Evolutionary conservation across 306 rosid species (phyloP), one percentile per base, ranked within the genome.

Genomic region (Dicorynia guianensis): DNA sequence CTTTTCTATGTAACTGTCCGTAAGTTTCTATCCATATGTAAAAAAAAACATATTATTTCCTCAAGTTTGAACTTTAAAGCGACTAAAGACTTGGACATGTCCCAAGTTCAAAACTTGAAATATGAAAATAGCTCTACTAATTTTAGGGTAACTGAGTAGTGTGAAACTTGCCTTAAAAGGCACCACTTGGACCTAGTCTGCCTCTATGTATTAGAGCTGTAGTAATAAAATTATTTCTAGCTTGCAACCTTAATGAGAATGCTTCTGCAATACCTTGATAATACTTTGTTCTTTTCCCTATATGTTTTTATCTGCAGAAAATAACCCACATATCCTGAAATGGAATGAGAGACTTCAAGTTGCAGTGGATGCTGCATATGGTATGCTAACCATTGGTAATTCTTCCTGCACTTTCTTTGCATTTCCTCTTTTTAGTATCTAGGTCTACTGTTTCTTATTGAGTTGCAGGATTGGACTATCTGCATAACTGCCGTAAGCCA

Each of bases 401-500:
- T 15, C 7, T 59, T 17, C 58, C 8, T 48, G 8, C 4, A 17
- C 43, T 30, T 7, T 47, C 36, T 5, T 35, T 63, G 8, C 47
- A 8, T 4, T 11, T n/a, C 33, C 17, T 61, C 33, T 18, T 10
- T 25, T 14, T 4, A 57, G 5, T 44, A 0, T 1, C 7, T 38
- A 52, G 5, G 4, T 38, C 1, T 14, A 4, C 42, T 10, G 36
- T 19, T 62, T 30, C 7, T 30, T 53, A 49, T 67, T 60, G 9
- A 72, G 40, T 49, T 65, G 40, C 63, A 78, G 86, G 86, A 44
- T 11, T 85, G 7, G 82, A 82, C 2, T 81, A 85, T 76, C 52
- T 85, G 6, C 89, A 82, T 70, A 81, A 81, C 75, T 84, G 86
- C 3, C 75, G 82, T 55, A 71, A 58, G 39, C 79, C 81, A 19